Evolutionary conservation across 192 early-diverging fungal genomes (phyloP).

Genomic region (Obelidium mucronatum): DNA sequence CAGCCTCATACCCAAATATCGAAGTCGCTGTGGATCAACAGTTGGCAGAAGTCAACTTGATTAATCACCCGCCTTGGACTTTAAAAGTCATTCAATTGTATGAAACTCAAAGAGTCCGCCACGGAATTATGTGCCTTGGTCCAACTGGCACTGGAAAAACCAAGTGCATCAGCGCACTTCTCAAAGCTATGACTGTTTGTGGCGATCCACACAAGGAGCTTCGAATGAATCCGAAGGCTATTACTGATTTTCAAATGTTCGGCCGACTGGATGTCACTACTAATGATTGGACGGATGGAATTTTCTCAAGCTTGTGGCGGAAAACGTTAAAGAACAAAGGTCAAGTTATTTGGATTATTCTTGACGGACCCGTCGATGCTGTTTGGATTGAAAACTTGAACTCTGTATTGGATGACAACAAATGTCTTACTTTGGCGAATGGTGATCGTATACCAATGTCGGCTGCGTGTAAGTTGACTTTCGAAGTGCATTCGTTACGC

Average conservation of each 20-base stretch:
- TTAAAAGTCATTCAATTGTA: constrained; percentile 72
- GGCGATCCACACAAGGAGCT: constrained; percentile 73
- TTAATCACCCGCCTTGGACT: constrained; percentile 71
- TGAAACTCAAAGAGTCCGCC: constrained; percentile 65
- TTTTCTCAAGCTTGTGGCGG: constrained; percentile 71
- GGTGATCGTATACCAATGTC: constrained; percentile 73
- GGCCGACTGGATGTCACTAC: constrained; percentile 70
- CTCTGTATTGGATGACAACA: constrained; percentile 71
- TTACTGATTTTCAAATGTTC: constrained; percentile 75
- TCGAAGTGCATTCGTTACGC: constrained; percentile 66
- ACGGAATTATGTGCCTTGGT: constrained; percentile 73
- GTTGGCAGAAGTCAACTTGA: constrained; percentile 62
- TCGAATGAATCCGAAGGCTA: constrained; percentile 73
- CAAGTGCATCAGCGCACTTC: constrained; percentile 61
- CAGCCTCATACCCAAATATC: constrained; percentile 56
- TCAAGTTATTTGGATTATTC: constrained; percentile 65
- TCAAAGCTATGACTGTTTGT: constrained; percentile 69
- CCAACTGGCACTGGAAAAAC: constrained; percentile 72
- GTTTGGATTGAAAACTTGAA: constrained; percentile 75
- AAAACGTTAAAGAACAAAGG: constrained; percentile 71
- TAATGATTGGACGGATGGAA: constrained; percentile 75
- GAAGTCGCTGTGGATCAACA: constrained; percentile 69
- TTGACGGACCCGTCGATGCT: constrained; percentile 72
- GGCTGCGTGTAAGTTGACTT: constrained; percentile 65
- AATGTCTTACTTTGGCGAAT: constrained; percentile 71